Percentiles rank a stretch among this genome's conserved stretches.
phyloP scores from a whole-genome alignment of 371 early-diverging fungal species.

The Smittium culicis region DNA sequence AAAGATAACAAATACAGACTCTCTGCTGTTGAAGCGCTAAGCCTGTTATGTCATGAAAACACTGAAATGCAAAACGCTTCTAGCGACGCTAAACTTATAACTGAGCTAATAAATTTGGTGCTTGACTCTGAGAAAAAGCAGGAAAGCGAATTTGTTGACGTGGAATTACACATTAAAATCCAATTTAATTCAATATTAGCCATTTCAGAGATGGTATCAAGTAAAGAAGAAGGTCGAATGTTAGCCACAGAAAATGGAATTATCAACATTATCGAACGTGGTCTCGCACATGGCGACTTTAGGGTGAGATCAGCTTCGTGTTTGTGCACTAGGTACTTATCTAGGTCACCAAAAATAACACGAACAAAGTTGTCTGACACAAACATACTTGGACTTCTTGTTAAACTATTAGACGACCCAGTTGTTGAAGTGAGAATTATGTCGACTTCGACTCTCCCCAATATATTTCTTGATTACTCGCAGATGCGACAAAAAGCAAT shows the following conservation, averaged over 20 bases:
- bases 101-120: constrained; percentile 15
- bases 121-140: constrained; percentile 16
- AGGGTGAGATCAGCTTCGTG: constrained; percentile 25
- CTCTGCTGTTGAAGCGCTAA: constrained; percentile 21
- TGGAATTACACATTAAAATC: constrained; percentile 1
- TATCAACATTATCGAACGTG: constrained; percentile 19
- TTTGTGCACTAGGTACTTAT: constrained; percentile 27
- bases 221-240: constrained; percentile 22
- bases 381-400: constrained; percentile 20
- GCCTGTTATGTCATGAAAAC: constrained; percentile 30
- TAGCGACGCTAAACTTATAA: constrained; percentile 20
- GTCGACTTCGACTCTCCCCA: constrained; percentile 28
- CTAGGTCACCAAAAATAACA: constrained; percentile 26
- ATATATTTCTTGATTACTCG: constrained; percentile 27
- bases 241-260: constrained; percentile 19
- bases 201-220: constrained; percentile 20
- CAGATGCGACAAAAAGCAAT: constrained; percentile 26
- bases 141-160: constrained; percentile 26
- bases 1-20: constrained; percentile 10
- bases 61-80: constrained; percentile 28
- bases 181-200: constrained; percentile 11
- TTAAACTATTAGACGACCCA: constrained; percentile 14
- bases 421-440: constrained; percentile 18
- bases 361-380: constrained; percentile 29
- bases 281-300: constrained; percentile 19